Evolutionary conservation across 1,284 basidiomycete genomes (phyloP).

Genomic region (Cryptococcus sp.): DNA sequence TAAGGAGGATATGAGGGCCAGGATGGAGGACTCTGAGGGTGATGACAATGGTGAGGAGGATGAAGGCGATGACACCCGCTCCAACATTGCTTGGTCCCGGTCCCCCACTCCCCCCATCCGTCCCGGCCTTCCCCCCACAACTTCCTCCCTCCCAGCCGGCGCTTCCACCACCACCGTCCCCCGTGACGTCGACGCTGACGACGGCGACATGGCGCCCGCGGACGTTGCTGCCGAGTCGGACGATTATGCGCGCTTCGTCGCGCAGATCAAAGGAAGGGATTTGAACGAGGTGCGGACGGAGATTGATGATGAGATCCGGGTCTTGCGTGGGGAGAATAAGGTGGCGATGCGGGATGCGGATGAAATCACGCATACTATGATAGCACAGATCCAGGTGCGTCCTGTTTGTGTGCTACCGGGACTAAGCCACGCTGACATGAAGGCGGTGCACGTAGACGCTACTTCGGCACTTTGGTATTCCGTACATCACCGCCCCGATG

Average conservation of each 20-base stretch:
- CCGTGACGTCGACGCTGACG: constrained; percentile 34
- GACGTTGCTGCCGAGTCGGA: constrained; percentile 77
- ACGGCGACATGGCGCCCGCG: constrained; percentile 59
- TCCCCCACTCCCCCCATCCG: constrained; percentile 31
- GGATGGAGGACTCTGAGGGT: constrained; percentile 14
- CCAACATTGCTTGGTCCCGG: constrained; percentile 45
- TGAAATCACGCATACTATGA: constrained; percentile 91
- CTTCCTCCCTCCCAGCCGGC: constrained; percentile 12
- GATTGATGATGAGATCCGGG: constrained; percentile 86
- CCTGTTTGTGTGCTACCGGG: not conserved
- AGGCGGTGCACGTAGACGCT: constrained; percentile 57
- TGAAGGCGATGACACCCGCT: constrained; percentile 32
- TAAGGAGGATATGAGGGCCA: too few relatives aligned
- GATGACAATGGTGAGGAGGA: constrained; percentile 24
- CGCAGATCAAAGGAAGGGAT: constrained; percentile 79
- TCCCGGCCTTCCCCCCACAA: constrained; percentile 22
- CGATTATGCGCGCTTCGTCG: constrained; percentile 86
- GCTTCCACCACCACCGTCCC: constrained; percentile 21
- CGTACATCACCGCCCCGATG: constrained; percentile 98
- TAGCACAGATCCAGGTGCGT: constrained; percentile 86
- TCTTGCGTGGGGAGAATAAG: constrained; percentile 77
- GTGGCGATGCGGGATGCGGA: constrained; percentile 89
- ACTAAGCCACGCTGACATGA: not conserved
- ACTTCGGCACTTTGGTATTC: constrained; percentile 91
- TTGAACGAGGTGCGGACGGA: constrained; percentile 76